Evolutionary conservation across 2,329 filamentous ascomycete species (phyloP), one percentile per base, ranked within the genome.

Genomic region (Davidsoniella australis): DNA sequence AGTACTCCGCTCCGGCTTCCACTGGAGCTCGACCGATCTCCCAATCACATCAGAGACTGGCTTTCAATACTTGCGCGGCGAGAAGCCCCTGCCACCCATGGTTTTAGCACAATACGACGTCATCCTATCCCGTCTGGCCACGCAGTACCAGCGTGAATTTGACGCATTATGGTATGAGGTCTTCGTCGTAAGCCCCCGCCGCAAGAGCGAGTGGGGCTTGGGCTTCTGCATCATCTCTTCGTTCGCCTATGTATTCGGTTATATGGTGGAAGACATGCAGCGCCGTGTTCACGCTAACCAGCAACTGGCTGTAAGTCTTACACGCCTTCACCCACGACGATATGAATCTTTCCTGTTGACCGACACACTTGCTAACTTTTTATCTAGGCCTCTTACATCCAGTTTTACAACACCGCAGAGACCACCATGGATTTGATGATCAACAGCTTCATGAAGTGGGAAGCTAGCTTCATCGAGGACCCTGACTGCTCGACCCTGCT

Each of bases 121-220:
- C 7, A 23, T 47, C 16, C 26, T 42, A 16, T 23, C 8, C 36
- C 49, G 40, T 24, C 37, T 47, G 14, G 26, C 47, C 18, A 45
- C 29, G 17, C 16, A 41, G 17, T 45, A 47, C 39, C 49, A 47
- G 26, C 49, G 44, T n/a, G 38, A 41, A 24, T 40, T 51, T 29
- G 49, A 51, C 44, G 8, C 16, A 4, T n/a, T 42, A 29, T 51
- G 29, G 36, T 24, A 43, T 18, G 20, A 40, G 1, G 39, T 51
- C 9, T 24, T 44, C 17, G 39, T 29, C 14, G 29, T 18, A 37
- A 33, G 17, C 18, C 17, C 44, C 6, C 36, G 42, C 10, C 12
- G 37, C 7, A 41, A 45, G 17, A 39, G 26, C 14, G 45, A 47
- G 44, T 51, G 45, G 38, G 10, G 14, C 24, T 5, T 43, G 7